Conservation (phyloP, 2,329 filamentous ascomycete genomes). For the Alternaria solani region DNA sequence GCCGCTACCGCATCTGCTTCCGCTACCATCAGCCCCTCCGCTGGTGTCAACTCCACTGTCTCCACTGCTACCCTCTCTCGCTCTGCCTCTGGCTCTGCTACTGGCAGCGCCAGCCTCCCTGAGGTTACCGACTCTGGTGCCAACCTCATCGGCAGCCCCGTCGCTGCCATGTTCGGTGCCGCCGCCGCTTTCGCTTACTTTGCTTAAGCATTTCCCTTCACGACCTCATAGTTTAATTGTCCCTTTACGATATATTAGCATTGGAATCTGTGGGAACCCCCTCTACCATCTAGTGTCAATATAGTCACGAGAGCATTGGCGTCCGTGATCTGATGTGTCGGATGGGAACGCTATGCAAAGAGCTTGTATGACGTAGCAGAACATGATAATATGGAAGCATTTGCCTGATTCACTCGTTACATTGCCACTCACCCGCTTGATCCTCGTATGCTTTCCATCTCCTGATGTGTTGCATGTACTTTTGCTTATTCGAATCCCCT, state of each 20-base stretch:
- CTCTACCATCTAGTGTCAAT: conserved; percentile 23
- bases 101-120: conserved; percentile 22
- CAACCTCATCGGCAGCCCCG: conserved; percentile 45
- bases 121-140: conserved; percentile 34
- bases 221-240: conserved; percentile 12
- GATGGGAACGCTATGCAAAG: conserved; percentile 29
- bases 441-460: not conserved
- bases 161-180: conserved; percentile 53
- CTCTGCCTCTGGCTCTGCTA: conserved; percentile 24
- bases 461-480: not conserved
- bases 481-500: not conserved
- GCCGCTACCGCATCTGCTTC: conserved; percentile 35
- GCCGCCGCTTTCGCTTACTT: conserved; percentile 54
- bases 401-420: not conserved
- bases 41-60: conserved; percentile 40
- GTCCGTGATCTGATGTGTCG: conserved; percentile 2
- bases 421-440: not conserved
- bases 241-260: conserved; percentile 26
- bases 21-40: conserved; percentile 29
- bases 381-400: conserved; percentile 20
- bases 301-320: conserved; percentile 17
- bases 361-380: conserved; percentile 34
- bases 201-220: conserved; percentile 37
- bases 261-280: conserved; percentile 26
- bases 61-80: conserved; percentile 34